Evolutionary conservation across 73 alveolate genomes (phyloP), one percentile per base, ranked within the genome.

Genomic region (Tetrahymena malaccensis): DNA sequence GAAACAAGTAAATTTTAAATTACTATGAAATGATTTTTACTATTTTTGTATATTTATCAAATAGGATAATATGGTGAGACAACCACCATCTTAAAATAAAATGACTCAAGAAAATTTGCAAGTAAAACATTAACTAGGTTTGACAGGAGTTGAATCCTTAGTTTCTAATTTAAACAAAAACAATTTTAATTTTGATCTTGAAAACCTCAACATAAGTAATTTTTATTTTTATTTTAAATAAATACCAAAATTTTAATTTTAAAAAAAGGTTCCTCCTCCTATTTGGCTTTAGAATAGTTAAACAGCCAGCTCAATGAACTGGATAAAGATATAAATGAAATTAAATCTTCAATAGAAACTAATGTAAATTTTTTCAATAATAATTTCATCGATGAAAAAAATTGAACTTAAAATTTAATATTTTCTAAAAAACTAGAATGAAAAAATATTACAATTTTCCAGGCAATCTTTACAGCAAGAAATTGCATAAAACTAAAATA

Each of bases 121-220:
- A 95, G 93, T 34, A 95, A 85, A 35, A 95, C 35, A 95, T 34
- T 85, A 93, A 93, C 85, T 95, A 94, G 38, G 35, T 43, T 94
- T 85, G 43, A 93, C 93, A 93, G 97, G 34, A 93, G 94, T 55
- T 38, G 94, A 70, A 31, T 70, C 89, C 31, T 31, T 70, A 7
- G 37, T 70, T n/a, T 27, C 89, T 27, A 70, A 70, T 70, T 70
- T 70, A 70, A 70, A 70, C 40, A 95, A 95, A 55, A 89, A 50
- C 35, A 84, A 89, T 85, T 85, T 55, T 43, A 85, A 89, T 89
- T 50, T 95, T 34, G 97, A 95, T 50, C 70, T 95, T 21, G 97
- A 95, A 27, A 95, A 95, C 85, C 34, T 95, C 31, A 95, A 95
- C 93, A 38, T 95, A 70, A 95, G 97, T 95, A 95, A 43, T 84